Base-by-base conservation (phyloP, 2,329 filamentous ascomycete species). In the Beauveria caledonica region DNA sequence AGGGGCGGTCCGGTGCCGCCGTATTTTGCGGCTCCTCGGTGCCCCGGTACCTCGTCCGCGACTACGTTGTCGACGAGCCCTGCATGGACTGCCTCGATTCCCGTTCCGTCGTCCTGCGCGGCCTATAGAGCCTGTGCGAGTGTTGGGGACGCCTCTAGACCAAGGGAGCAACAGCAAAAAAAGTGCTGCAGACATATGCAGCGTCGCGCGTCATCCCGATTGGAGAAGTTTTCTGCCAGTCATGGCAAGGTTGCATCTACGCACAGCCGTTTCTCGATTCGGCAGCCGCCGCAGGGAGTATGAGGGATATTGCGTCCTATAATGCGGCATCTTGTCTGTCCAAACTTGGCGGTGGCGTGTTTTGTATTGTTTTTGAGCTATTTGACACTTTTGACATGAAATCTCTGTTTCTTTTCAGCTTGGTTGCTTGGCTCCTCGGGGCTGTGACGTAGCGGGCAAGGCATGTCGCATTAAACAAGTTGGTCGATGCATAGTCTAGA, bases 221-320 rank as follows among this genome's bases (percentile, higher is more conserved):
- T 17, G 21, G 17, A 42, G 10, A 7, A 3, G 5, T 8, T 29
- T 50, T 21, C 6, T 39, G 15, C 17, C 36, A 39, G 46, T 50
- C 46, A 15, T 44, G n/a, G 36, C n/a, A 23, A 58, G 15, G 56
- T 51, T 51, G 27, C 56, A 58, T 58, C 11, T 8, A 15, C 46
- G n/a, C 56, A 50, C 46, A 23, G n/a, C 27, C 46, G 13, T 51
- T 39, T 5, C 42, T 46, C 3, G 3, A 11, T 17, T 39, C 7
- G 29, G 42, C n/a, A 10, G 10, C n/a, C 21, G 6, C 36, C 17
- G 4, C 6, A 17, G n/a, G 2, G 19, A 15, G 5, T 49, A 49
- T 58, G 56, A 58, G 46, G 36, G 46, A 58, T 58, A 58, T 51
- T 58, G 45, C 29, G n/a, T 7, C 11, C 21, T 25, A 27, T 29